Base-by-base conservation (phyloP, 164 flowering plant species). In the Hamamelis virginiana region DNA sequence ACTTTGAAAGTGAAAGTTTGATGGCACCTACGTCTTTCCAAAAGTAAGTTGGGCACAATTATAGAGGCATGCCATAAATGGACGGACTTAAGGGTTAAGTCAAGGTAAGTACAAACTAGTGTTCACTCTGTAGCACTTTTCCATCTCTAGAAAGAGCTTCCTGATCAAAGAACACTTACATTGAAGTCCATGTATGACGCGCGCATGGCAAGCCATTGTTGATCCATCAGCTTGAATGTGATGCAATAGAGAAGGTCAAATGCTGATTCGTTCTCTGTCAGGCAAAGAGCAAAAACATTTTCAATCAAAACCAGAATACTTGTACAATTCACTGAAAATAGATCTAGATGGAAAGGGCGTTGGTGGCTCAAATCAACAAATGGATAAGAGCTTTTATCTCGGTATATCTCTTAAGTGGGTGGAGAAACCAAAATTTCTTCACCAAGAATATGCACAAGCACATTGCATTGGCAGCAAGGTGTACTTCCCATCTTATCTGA, bases 181-280 rank as follows among this genome's bases (percentile, higher is more conserved):
- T 92, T 92, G 81, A 92, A 92, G 74, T 92, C 98, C 98, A 92
- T 90, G 76, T 92, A 92, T 13, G 98, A 87, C 22, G 98, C 98
- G 64, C 74, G 90, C 96, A 90, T 92, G 55, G 82, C 69, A 68
- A 92, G 98, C 98, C 98, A 92, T 71, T 79, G 85, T 64, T 86
- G 83, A 74, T 92, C 98, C 92, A 92, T 87, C 66, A 92, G 76
- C 77, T 90, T 89, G 88, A 92, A 90, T 6, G 98, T 74, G 64
- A 90, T 85, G 84, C 98, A 89, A 72, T 92, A 91, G 9, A 92
- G 91, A 70, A 90, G 82, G 70, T 92, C 96, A 76, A 92, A 92
- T 46, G 98, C 98, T 11, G 77, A 81, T 55, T 90, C 96, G 73
- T 88, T 86, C 68, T 89, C 96, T 89, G 91, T 21, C 33, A 69